Evolutionary conservation across 257 asterid genomes (phyloP).

Genomic region (Anisodus tanguticus): DNA sequence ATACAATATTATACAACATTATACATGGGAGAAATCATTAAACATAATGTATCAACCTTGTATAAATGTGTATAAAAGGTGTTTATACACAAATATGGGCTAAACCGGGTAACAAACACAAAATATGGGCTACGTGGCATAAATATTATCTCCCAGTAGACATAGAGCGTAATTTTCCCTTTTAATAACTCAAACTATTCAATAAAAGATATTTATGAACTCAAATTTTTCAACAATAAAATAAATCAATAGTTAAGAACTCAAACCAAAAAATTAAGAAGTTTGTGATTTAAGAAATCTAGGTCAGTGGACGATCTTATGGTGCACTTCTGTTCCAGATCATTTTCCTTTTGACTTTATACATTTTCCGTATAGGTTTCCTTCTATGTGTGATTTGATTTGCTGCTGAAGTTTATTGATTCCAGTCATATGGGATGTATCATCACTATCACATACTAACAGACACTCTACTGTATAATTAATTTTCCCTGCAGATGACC

Average conservation of each 20-base stretch:
- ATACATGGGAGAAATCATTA: no score
- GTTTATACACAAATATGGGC: no score
- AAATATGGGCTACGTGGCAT: no score
- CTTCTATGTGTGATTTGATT: slow-evolving; percentile 15
- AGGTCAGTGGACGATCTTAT: background rate
- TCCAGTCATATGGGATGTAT: slow-evolving; percentile 20
- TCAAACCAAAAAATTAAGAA: background rate
- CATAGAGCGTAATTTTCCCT: background rate
- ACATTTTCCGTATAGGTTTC: slow-evolving; percentile 18
- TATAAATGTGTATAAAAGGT: no score
- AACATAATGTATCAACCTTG: no score
- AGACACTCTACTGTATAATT: slow-evolving; percentile 23
- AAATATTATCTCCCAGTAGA: no score
- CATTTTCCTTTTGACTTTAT: background rate
- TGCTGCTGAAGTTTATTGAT: background rate
- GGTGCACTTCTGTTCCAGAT: background rate
- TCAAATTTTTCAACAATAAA: background rate
- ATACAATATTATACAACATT: no score
- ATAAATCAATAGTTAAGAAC: background rate
- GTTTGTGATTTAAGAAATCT: slow-evolving; percentile 3
- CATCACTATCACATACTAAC: slow-evolving; percentile 14
- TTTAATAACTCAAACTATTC: background rate
- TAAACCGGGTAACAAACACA: no score
- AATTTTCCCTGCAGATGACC: slow-evolving; percentile 57
- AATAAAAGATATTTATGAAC: background rate